Evolutionary conservation across 805 yeast species (phyloP).

Genomic region (Zygosaccharomyces gambellarensis): DNA sequence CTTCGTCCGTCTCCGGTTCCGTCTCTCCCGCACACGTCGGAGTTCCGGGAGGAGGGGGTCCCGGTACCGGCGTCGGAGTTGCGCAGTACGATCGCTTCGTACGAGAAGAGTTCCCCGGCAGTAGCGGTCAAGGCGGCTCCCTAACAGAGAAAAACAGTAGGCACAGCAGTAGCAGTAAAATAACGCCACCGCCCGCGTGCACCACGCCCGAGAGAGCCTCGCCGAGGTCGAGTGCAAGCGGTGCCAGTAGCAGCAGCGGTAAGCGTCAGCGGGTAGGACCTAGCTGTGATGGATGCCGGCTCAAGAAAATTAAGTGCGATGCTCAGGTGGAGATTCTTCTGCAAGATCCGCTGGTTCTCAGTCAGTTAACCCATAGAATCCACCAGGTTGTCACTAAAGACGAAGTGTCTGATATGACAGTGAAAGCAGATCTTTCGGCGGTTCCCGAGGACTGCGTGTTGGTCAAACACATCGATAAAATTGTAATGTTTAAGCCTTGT

Average conservation of each 20-base stretch:
- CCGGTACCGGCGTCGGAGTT: not conserved
- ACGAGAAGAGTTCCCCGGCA: not conserved
- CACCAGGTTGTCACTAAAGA: constrained; percentile 19
- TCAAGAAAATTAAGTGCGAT: constrained; percentile 68
- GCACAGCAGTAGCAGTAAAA: not conserved
- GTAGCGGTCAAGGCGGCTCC: not conserved
- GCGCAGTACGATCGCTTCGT: not conserved
- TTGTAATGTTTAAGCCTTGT: constrained; percentile 51
- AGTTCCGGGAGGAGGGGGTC: too few species aligned
- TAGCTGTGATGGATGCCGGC: constrained; percentile 65
- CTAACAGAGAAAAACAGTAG: not conserved
- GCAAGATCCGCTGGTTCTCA: constrained; percentile 24
- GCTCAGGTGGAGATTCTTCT: constrained; percentile 49
- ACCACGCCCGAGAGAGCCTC: not conserved
- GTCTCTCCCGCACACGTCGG: not conserved
- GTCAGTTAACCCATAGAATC: constrained; percentile 18
- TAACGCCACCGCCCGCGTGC: not conserved
- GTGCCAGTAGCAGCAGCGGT: not conserved
- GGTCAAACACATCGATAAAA: constrained; percentile 30
- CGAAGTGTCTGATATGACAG: constrained; percentile 11
- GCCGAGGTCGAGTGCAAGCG: not conserved
- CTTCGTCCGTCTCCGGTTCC: not conserved
- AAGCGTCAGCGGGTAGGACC: constrained; percentile 67
- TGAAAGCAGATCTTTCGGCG: not conserved
- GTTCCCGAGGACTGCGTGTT: constrained; percentile 4